Conservation (phyloP, 768 basidiomycete species). For the Termitomyces sp. region DNA sequence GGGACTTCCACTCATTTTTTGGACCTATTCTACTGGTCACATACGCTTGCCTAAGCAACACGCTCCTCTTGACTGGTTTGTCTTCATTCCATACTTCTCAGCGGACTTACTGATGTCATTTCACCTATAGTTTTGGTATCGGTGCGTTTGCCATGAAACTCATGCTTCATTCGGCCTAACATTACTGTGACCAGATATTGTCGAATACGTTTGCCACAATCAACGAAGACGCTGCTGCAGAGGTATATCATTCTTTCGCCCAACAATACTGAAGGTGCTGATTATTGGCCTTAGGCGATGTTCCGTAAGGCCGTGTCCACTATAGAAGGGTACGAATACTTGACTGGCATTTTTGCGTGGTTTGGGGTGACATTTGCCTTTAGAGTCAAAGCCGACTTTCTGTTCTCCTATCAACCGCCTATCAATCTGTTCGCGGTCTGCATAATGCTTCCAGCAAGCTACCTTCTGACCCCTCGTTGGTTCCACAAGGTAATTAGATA, state of each 20-base stretch:
- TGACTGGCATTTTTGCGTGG: not conserved
- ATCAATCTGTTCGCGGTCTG: conserved; percentile 85
- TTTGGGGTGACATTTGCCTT: conserved; percentile 15
- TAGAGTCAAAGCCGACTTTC: conserved; percentile 81
- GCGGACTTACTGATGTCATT: conserved; percentile 1
- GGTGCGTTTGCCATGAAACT: conserved; percentile 35
- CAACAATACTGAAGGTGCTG: not conserved
- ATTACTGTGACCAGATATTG: conserved; percentile 59
- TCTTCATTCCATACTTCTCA: not conserved
- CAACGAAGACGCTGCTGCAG: conserved; percentile 89
- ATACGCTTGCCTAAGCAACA: conserved; percentile 92
- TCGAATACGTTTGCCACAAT: conserved; percentile 95
- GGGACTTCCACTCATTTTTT: conserved; percentile 78
- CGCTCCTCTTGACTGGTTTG: conserved; percentile 80
- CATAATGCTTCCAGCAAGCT: conserved; percentile 84
- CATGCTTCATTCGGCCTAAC: not conserved
- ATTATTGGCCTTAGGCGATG: conserved; percentile 62
- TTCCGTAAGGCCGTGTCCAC: conserved; percentile 92
- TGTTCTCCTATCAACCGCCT: conserved; percentile 95
- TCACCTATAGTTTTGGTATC: conserved; percentile 64
- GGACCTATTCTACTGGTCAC: conserved; percentile 90
- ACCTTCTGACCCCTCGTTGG: conserved; percentile 89
- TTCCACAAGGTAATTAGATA: conserved; percentile 77
- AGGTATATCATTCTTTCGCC: conserved; percentile 43
- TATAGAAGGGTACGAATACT: conserved; percentile 71